phyloP scores from a whole-genome alignment of 1,139 yeast species.

The Pichia sp. region DNA sequence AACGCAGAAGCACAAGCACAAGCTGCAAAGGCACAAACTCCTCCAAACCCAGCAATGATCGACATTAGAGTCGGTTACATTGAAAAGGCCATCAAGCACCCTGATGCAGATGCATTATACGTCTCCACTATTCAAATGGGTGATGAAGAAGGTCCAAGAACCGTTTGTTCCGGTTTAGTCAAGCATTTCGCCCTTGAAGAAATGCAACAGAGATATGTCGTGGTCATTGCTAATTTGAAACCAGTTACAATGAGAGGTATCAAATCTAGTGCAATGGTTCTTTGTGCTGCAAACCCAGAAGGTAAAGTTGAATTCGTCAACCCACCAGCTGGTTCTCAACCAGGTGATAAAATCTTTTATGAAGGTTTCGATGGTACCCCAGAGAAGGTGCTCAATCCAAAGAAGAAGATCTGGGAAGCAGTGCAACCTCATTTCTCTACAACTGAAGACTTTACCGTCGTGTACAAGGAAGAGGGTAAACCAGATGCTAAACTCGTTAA shows the following conservation, averaged over 20 bases:
- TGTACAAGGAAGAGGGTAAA: constrained; percentile 74
- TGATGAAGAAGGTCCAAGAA: constrained; percentile 94
- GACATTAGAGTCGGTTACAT: constrained; percentile 96
- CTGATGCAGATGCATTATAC: constrained; percentile 94
- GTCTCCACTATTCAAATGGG: constrained; percentile 97
- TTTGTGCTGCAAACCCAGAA: constrained; percentile 74
- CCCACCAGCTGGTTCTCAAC: constrained; percentile 90
- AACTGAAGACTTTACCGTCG: constrained; percentile 64
- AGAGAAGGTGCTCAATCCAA: constrained; percentile 90
- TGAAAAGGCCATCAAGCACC: constrained; percentile 94
- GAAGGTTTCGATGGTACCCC: constrained; percentile 87
- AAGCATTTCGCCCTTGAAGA: constrained; percentile 70
- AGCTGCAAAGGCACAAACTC: constrained; percentile 27
- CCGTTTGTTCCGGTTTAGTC: constrained; percentile 94
- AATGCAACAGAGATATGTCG: constrained; percentile 76
- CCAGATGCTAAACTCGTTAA: constrained; percentile 72
- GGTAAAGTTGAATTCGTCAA: constrained; percentile 77
- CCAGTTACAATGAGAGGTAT: constrained; percentile 94
- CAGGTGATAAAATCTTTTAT: constrained; percentile 96
- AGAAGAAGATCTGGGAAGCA: constrained; percentile 97
- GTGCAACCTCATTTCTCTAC: constrained; percentile 89
- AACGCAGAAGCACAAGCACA: constrained; percentile 31
- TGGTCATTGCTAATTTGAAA: constrained; percentile 81
- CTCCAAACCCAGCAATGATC: constrained; percentile 72
- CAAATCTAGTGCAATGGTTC: constrained; percentile 93